Conservation (phyloP, 108 stramenopile species). For the Schizochytrium sp. region DNA sequence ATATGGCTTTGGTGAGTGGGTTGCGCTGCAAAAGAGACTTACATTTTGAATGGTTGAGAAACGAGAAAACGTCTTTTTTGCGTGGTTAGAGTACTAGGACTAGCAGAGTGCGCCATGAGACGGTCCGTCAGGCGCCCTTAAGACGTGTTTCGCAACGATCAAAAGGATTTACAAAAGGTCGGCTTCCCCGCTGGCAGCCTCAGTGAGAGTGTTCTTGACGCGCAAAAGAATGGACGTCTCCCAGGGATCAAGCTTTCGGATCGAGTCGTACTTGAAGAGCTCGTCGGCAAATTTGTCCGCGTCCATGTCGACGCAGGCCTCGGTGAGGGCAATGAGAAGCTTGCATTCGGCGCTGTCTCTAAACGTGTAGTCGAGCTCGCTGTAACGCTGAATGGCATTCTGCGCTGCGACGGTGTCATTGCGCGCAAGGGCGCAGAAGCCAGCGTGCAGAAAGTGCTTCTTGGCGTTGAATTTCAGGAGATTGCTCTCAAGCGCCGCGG, state of each 20-base stretch:
- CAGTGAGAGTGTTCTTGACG: not conserved
- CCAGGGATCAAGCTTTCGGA: conserved; percentile 16
- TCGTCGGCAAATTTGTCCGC: not conserved
- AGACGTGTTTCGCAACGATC: too few species aligned
- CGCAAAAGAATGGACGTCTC: not conserved
- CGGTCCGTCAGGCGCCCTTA: too few species aligned
- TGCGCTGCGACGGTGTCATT: not conserved
- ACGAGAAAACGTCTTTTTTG: too few species aligned
- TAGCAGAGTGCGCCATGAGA: too few species aligned
- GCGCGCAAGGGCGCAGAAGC: not conserved
- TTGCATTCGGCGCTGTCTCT: not conserved
- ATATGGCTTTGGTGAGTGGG: too few species aligned
- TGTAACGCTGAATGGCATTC: not conserved
- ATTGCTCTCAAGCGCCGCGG: not conserved
- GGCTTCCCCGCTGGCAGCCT: not conserved
- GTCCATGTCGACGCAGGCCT: not conserved
- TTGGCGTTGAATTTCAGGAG: conserved; percentile 21
- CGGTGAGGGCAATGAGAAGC: not conserved
- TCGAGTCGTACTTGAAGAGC: not conserved
- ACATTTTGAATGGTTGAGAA: too few species aligned
- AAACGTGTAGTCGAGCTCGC: not conserved
- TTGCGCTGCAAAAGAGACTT: too few species aligned
- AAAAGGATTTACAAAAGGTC: not conserved
- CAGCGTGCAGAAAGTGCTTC: conserved; percentile 15
- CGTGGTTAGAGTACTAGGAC: too few species aligned